Base-by-base conservation (phyloP, 202 grass and related monocot species). In the Elaeis oleifera region DNA sequence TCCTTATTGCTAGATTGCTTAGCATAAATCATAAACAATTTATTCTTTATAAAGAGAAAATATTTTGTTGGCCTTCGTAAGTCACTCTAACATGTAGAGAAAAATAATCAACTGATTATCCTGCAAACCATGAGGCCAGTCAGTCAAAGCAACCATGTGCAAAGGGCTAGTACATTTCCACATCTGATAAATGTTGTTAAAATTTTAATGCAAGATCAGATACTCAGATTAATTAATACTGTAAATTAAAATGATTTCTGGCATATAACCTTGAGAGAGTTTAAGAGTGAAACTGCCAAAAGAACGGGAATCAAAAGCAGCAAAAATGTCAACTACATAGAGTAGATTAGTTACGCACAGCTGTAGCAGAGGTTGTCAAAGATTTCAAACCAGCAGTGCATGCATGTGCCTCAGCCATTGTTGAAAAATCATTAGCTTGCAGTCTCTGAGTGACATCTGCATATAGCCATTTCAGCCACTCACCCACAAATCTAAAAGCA, bases 331-430 rank as follows among this genome's bases (percentile, higher is more conserved):
- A 61, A 32, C 5, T 63, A 4, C 15, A 22, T 32, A 44, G 53
- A 6, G 17, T 28, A 53, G 50, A 51, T 6, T 4, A 56, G 64
- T 65, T 60, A 80, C 89, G 0, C 72, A 89, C 89, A 63, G 84
- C 76, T 75, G 89, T 92, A 55, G 51, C 82, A 70, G 94, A 84
- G 64, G 94, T 97, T 13, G 94, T 97, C 61, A 97, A 78, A 20
- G 94, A 82, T 79, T 97, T 97, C 65, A 97, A 60, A 51, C 94
- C 94, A 79, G 94, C 94, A 14, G 89, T 95, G 66, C 94, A 97
- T 21, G 90, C 90, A 87, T 95, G 90, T 69, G 83, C 83, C 44
- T 90, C 90, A 8, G 74, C 83, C 58, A 90, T 70, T 59, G 90
- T 95, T 27, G 86, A 95, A 70, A 80, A 95, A 75, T 95, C 90